Percentiles rank a stretch among this genome's conserved stretches.
These are phyloP conservation scores for Aspergillus asperescens DNA, from an alignment of 495 filamentous ascomycete genomes.

Conservation along the genomic window DNA sequence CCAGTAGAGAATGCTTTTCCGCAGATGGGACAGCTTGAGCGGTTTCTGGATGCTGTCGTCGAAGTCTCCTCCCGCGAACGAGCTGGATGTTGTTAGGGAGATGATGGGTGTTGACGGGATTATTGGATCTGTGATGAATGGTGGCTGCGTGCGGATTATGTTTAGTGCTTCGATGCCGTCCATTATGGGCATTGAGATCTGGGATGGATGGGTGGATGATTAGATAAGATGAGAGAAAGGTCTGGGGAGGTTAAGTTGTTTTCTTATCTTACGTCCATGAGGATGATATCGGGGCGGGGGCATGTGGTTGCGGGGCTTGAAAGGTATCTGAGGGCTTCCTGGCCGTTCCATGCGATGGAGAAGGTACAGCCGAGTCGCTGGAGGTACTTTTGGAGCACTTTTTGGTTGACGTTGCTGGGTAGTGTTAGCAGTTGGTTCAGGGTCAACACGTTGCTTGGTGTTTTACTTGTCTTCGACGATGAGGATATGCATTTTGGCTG, in stretches of 20 bases:
- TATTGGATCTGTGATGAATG: neutral
- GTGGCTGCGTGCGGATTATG: neutral
- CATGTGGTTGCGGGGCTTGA: neutral
- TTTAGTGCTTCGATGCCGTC: slow-evolving; percentile 1
- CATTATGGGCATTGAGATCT: slow-evolving; percentile 1
- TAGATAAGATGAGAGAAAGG: neutral
- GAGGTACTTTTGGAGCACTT: neutral
- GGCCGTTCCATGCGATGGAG: neutral
- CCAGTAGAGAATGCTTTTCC: neutral
- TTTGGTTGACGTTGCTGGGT: neutral
- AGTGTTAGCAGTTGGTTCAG: neutral
- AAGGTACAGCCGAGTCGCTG: neutral
- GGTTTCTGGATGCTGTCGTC: neutral
- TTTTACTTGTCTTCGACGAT: neutral
- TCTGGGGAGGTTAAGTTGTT: neutral
- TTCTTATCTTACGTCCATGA: slow-evolving; percentile 6
- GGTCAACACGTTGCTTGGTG: neutral
- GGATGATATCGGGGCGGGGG: neutral
- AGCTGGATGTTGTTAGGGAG: neutral
- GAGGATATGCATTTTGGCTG: neutral
- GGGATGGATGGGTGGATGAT: neutral
- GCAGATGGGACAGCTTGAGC: neutral
- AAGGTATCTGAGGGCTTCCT: neutral
- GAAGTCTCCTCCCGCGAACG: neutral
- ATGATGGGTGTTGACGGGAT: neutral